phyloP scores from a whole-genome alignment of 192 early-diverging fungal species.

The Coemansia sp. region DNA sequence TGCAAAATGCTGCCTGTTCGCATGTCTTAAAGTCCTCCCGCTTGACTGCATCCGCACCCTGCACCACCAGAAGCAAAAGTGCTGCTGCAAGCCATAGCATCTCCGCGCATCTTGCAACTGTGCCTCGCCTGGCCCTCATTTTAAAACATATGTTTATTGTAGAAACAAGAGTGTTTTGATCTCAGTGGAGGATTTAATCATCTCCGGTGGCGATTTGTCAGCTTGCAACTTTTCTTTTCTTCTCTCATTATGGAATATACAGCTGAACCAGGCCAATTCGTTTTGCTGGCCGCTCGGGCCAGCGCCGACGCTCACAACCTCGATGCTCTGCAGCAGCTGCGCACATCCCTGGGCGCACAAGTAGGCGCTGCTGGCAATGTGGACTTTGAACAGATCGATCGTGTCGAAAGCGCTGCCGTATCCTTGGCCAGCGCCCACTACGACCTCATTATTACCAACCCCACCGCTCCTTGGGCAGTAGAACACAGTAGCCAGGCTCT shows the following conservation, averaged over 20 bases:
- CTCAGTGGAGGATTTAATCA: no score
- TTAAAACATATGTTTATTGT: neutral
- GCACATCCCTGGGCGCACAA: conserved; percentile 50
- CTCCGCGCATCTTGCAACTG: conserved; percentile 1
- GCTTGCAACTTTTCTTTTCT: neutral
- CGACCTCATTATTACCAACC: conserved; percentile 62
- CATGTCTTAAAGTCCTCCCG: conserved; percentile 90
- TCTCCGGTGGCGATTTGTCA: no score
- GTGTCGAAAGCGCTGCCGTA: conserved; percentile 61
- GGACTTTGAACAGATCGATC: conserved; percentile 83
- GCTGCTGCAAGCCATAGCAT: conserved; percentile 23
- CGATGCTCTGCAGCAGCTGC: conserved; percentile 41
- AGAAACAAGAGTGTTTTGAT: no score
- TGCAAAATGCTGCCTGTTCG: conserved; percentile 82
- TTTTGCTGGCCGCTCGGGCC: conserved; percentile 41
- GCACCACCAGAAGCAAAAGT: conserved; percentile 6
- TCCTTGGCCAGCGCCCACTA: conserved; percentile 56
- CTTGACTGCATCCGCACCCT: conserved; percentile 59
- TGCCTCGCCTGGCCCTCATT: conserved; percentile 12
- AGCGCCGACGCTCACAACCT: conserved; percentile 30
- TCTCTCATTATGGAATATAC: neutral
- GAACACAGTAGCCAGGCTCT: conserved; percentile 65
- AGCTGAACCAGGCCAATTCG: conserved; percentile 17
- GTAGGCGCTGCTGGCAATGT: conserved; percentile 62
- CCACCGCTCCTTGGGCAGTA: conserved; percentile 56